Percentiles rank a stretch among this genome's conserved stretches.
Evolutionary conservation across 305 asterid genomes (phyloP).

Genomic region (Euphrasia arctica): DNA sequence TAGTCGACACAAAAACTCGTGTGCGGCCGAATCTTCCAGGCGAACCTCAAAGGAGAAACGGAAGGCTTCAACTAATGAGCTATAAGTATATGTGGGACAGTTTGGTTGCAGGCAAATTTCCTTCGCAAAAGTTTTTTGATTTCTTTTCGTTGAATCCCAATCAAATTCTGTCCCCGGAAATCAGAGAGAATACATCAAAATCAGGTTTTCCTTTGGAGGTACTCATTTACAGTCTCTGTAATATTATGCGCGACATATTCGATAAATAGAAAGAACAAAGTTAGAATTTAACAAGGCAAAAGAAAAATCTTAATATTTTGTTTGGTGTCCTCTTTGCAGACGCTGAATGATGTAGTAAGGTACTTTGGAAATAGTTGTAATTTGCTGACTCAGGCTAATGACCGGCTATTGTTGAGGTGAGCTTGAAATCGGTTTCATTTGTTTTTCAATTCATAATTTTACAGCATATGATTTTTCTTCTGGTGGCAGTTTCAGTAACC

Average conservation of each 20-base stretch:
- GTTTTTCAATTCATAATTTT: not conserved
- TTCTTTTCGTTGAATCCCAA: conserved; percentile 79
- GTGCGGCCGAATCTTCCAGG: conserved; percentile 57
- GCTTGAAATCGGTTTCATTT: conserved; percentile 1
- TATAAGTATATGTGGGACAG: conserved; percentile 90
- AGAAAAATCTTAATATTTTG: conserved; percentile 16
- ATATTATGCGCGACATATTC: not conserved
- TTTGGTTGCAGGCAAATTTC: conserved; percentile 59
- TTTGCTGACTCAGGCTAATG: conserved; percentile 65
- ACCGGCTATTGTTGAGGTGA: conserved; percentile 69
- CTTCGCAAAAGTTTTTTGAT: conserved; percentile 55
- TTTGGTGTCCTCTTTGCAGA: conserved; percentile 47
- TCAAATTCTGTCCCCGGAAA: conserved; percentile 46
- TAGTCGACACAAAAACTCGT: conserved; percentile 93
- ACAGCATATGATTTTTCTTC: too few relatives aligned
- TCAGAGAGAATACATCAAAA: conserved; percentile 56
- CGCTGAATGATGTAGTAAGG: conserved; percentile 59
- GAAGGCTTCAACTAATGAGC: conserved; percentile 95
- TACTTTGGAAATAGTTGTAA: conserved; percentile 50
- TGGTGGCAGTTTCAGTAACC: too few relatives aligned
- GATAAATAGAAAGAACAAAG: conserved; percentile 6
- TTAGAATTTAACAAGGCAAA: not conserved
- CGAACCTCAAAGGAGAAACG: conserved; percentile 83
- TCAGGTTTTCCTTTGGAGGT: conserved; percentile 83
- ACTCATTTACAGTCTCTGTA: conserved; percentile 16